Evolutionary conservation across 192 early-diverging fungal species (phyloP).

Genomic region (Lobosporangium transversale): DNA sequence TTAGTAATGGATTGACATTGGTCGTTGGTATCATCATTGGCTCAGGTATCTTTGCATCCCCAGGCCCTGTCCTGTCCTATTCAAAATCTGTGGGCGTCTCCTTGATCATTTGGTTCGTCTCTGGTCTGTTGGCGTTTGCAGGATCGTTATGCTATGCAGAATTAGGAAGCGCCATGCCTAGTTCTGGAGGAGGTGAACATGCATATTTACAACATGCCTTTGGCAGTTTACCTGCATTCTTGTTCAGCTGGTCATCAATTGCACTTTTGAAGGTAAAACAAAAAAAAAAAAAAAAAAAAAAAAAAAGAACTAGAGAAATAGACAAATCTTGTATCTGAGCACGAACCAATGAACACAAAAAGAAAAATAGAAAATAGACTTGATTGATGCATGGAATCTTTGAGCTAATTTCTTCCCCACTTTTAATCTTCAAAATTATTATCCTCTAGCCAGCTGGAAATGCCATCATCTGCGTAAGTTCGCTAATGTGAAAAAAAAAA

Average conservation of each 20-base stretch:
- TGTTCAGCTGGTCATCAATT: constrained; percentile 78
- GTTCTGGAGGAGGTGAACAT: constrained; percentile 86
- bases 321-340: not conserved
- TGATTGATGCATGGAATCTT: no score
- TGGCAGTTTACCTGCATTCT: constrained; percentile 76
- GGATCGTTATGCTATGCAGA: constrained; percentile 92
- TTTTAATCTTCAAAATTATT: not conserved
- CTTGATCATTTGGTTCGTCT: constrained; percentile 79
- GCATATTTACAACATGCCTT: constrained; percentile 83
- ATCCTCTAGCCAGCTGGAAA: constrained; percentile 66
- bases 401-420: not conserved
- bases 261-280: constrained; percentile 65
- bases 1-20: constrained; percentile 73
- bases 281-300: no score
- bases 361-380: no score
- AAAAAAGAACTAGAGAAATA: no score
- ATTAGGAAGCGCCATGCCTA: constrained; percentile 85
- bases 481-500: not conserved
- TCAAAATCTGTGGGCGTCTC: constrained; percentile 75
- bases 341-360: not conserved
- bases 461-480: constrained; percentile 74
- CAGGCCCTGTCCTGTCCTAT: constrained; percentile 72
- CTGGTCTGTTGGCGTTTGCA: constrained; percentile 78
- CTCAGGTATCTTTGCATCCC: constrained; percentile 84
- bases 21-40: constrained; percentile 83